phyloP scores from a whole-genome alignment of 768 basidiomycete species.

The Mycena vulgaris region DNA sequence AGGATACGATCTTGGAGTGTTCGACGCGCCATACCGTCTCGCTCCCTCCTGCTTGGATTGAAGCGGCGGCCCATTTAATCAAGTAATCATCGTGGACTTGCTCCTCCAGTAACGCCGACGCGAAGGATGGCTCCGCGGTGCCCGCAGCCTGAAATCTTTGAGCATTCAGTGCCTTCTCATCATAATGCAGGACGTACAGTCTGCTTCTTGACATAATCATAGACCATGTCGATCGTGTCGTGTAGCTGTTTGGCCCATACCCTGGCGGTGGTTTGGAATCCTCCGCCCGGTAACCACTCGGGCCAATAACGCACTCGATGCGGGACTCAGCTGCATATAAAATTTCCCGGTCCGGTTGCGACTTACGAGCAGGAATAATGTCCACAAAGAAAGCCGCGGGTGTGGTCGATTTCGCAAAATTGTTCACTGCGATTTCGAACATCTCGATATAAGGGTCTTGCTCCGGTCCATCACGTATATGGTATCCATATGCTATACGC shows the following conservation, averaged over 20 bases:
- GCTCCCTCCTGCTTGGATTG: too few species aligned
- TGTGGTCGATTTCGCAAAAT: background rate
- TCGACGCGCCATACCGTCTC: slow-evolving; percentile 7
- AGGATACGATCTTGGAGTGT: too few species aligned
- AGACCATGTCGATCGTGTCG: background rate
- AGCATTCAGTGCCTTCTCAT: background rate
- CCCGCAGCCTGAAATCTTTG: too few species aligned
- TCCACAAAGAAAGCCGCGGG: slow-evolving; percentile 14
- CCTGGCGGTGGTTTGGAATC: background rate
- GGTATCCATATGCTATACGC: slow-evolving; percentile 15
- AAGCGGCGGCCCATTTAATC: too few species aligned
- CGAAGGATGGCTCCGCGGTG: slow-evolving; percentile 17
- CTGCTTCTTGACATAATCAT: background rate
- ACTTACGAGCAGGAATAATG: slow-evolving; percentile 11
- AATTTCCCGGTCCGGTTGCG: background rate
- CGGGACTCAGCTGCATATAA: background rate
- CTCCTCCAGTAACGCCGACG: slow-evolving; percentile 13
- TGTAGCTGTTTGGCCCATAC: background rate
- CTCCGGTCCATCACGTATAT: background rate
- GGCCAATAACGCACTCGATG: background rate
- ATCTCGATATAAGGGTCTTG: background rate
- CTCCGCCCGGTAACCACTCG: background rate
- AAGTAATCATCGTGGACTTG: slow-evolving; percentile 6
- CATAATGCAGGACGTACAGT: background rate
- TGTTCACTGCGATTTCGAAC: slow-evolving; percentile 6